Base-by-base conservation (phyloP, 306 rosid genomes). In the Begonia masoniana region DNA sequence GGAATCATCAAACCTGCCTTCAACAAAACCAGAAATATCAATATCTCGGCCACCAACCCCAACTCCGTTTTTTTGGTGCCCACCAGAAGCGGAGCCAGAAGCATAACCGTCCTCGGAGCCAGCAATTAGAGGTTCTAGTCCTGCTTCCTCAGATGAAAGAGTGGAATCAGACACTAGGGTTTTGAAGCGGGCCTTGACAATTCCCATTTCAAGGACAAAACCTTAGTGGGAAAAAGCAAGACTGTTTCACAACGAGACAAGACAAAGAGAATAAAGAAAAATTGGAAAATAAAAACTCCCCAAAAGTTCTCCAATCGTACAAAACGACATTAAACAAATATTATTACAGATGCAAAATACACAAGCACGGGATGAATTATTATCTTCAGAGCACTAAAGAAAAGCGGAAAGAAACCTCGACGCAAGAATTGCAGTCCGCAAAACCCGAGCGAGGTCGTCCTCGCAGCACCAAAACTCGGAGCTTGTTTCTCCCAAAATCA, bases 121-220 rank as follows among this genome's bases (percentile, higher is more conserved):
- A n/a, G 13, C n/a, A 45, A 11, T 10, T 11, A 6, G 49, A 10
- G 13, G 49, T 12, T 45, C n/a, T n/a, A 45, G 49, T 7, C 15
- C 15, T 45, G 15, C 15, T 10, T 45, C 49, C 13, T 45, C 49
- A 5, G 49, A 8, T 12, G 49, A 45, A 45, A 45, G 13, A 45
- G 49, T 12, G 13, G 49, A 45, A 45, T 45, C 63, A 1, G 35
- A 13, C 51, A 47, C 54, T 47, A 59, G 71, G 70, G 60, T 64
- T 57, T 59, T 63, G 14, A 72, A 47, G 67, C 71, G 63, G 31
- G 71, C 73, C 64, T 74, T 79, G 47, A 71, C 74, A 24, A 51
- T 76, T 17, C 77, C 84, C 96, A 83, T 83, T 50, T 52, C 59
- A 60, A 51, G 65, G 54, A 62, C 42, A 59, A 56, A 45, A 26